Percentiles rank a stretch among this genome's conserved stretches.
Conservation (phyloP, 176 grass and related monocot species). For the Oryza punctata region DNA sequence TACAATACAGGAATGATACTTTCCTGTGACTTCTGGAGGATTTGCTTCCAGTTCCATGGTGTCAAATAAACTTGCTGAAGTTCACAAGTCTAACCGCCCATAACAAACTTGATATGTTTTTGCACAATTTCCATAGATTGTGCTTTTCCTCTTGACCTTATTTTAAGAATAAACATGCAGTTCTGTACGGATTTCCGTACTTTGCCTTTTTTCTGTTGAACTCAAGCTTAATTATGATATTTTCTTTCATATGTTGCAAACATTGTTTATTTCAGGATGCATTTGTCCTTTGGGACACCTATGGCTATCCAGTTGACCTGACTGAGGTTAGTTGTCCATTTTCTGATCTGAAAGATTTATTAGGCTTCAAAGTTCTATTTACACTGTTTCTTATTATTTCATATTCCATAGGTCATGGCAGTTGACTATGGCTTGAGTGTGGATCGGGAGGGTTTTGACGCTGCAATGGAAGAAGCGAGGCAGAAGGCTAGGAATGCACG, state of each 20-base stretch:
- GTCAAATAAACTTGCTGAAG: neutral
- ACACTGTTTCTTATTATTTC: constrained; percentile 24
- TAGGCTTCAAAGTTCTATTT: constrained; percentile 7
- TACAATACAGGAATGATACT: neutral
- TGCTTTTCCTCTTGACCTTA: neutral
- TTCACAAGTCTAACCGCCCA: neutral
- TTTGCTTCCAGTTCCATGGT: neutral
- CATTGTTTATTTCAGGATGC: constrained; percentile 63
- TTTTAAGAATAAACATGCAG: neutral
- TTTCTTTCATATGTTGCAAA: constrained; percentile 1
- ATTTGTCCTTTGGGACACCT: constrained; percentile 95
- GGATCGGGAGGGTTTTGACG: constrained; percentile 79
- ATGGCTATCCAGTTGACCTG: constrained; percentile 96
- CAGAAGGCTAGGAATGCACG: constrained; percentile 90
- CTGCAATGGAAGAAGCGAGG: constrained; percentile 87
- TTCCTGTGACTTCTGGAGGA: neutral
- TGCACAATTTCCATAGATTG: neutral
- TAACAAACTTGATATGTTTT: neutral
- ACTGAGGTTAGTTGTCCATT: constrained; percentile 71
- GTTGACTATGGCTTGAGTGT: constrained; percentile 72
- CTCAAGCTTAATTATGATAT: neutral
- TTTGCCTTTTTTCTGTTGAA: neutral
- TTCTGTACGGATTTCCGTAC: neutral
- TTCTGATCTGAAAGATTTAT: constrained; percentile 18
- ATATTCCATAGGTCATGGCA: constrained; percentile 70